Percentiles rank a stretch among this genome's conserved stretches.
Evolutionary conservation across 371 early-diverging fungal species (phyloP).

Genomic region (Batkoa obscura): DNA sequence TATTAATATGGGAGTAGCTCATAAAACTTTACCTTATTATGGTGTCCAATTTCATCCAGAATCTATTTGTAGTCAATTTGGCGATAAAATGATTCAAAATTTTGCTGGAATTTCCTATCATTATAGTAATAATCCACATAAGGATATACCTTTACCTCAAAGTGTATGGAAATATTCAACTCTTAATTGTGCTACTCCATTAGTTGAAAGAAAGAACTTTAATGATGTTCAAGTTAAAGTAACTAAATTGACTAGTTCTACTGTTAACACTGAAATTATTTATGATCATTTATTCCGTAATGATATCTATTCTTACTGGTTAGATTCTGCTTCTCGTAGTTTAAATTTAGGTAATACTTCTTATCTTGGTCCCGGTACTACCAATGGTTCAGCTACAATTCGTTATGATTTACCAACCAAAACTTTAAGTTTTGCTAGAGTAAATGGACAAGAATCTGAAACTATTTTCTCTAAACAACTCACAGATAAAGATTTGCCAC

Average conservation of each 20-base stretch:
- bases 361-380: neutral
- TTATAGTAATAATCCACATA: neutral
- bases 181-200: too few species aligned
- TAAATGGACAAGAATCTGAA: too few species aligned
- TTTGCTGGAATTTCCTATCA: slow-evolving; percentile 41
- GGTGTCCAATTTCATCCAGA: slow-evolving; percentile 97
- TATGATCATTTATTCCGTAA: slow-evolving; percentile 16
- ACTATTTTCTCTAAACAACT: too few species aligned
- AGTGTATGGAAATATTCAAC: too few species aligned
- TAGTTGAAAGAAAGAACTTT: too few species aligned
- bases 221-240: neutral
- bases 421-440: neutral
- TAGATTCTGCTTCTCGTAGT: slow-evolving; percentile 35
- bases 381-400: slow-evolving; percentile 10
- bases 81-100: slow-evolving; percentile 44
- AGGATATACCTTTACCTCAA: too few species aligned
- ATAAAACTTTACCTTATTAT: slow-evolving; percentile 46
- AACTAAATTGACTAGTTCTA: neutral
- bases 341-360: neutral
- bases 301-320: slow-evolving; percentile 28
- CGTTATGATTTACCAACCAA: neutral
- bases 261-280: slow-evolving; percentile 9
- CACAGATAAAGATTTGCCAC: neutral
- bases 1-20: slow-evolving; percentile 69
- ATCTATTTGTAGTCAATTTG: slow-evolving; percentile 71